Percentiles rank a stretch among this genome's conserved stretches.
phyloP scores from a whole-genome alignment of 2,329 filamentous ascomycete genomes.

The Mollisiaceae sp. region DNA sequence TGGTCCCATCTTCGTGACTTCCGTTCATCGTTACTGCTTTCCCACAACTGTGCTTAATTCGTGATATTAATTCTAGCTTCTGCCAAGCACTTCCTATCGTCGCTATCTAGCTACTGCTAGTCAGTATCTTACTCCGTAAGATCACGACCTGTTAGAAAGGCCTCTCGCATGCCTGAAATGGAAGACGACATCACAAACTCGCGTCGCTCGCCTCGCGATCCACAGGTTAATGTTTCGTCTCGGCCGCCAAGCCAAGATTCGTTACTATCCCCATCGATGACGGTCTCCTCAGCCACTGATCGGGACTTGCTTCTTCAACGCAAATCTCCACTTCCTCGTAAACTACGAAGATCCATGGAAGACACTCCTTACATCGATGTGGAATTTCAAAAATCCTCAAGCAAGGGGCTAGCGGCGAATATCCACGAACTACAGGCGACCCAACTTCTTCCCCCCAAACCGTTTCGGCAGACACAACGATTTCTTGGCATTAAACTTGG shows the following conservation, averaged over 20 bases:
- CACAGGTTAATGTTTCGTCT: not conserved
- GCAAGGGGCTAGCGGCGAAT: not conserved
- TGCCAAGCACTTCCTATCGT: not conserved
- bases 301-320: not conserved
- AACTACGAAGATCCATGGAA: not conserved
- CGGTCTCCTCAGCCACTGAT: not conserved
- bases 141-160: too few species aligned
- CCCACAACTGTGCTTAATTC: not conserved
- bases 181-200: not conserved
- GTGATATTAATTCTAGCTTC: not conserved
- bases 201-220: too few species aligned
- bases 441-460: slow-evolving; percentile 12
- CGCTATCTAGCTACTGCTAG: not conserved
- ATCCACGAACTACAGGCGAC: not conserved
- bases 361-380: not conserved
- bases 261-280: not conserved
- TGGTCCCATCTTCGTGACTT: not conserved
- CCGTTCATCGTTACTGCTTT: not conserved
- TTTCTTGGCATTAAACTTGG: slow-evolving; percentile 19
- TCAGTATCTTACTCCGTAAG: not conserved
- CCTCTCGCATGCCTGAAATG: not conserved
- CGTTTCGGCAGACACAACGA: slow-evolving; percentile 14
- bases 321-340: not conserved
- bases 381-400: not conserved
- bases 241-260: not conserved